phyloP scores from a whole-genome alignment of 495 filamentous ascomycete species.

The Hypoxylon cercidicola region DNA sequence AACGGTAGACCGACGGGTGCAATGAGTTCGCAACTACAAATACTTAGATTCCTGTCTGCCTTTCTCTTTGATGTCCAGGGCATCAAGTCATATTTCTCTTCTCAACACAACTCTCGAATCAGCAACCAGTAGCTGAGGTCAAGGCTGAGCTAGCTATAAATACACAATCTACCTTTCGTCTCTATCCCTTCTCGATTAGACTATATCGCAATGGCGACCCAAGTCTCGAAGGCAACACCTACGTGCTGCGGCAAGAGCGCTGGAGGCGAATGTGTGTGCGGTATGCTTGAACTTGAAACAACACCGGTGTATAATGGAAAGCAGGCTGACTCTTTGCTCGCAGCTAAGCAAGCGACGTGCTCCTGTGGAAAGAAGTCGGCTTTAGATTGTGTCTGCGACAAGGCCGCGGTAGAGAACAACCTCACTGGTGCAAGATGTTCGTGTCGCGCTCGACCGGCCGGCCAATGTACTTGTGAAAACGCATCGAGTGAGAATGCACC shows the following conservation, averaged over 20 bases:
- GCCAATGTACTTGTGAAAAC: constrained; percentile 84
- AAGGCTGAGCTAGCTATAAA: too few species aligned
- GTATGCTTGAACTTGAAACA: constrained; percentile 42
- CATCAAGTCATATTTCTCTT: background rate
- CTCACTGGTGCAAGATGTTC: constrained; percentile 81
- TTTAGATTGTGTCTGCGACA: constrained; percentile 86
- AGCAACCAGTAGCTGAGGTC: background rate
- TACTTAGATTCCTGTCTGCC: background rate
- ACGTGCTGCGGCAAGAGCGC: constrained; percentile 64
- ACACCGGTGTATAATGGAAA: background rate
- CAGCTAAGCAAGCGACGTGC: constrained; percentile 72
- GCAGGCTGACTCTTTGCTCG: constrained; percentile 18
- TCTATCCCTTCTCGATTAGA: background rate
- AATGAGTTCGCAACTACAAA: constrained; percentile 20
- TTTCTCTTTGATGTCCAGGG: background rate
- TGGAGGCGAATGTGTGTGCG: constrained; percentile 59
- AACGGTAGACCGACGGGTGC: constrained; percentile 13
- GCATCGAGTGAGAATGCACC: constrained; percentile 76
- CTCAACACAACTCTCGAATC: background rate
- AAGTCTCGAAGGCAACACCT: constrained; percentile 46
- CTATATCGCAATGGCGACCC: constrained; percentile 39
- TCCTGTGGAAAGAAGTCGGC: constrained; percentile 89
- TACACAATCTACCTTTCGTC: background rate
- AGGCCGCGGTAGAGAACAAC: constrained; percentile 78
- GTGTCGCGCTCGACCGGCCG: constrained; percentile 79